phyloP scores from a whole-genome alignment of 2,329 filamentous ascomycete species.

The Penicillium sp. region DNA sequence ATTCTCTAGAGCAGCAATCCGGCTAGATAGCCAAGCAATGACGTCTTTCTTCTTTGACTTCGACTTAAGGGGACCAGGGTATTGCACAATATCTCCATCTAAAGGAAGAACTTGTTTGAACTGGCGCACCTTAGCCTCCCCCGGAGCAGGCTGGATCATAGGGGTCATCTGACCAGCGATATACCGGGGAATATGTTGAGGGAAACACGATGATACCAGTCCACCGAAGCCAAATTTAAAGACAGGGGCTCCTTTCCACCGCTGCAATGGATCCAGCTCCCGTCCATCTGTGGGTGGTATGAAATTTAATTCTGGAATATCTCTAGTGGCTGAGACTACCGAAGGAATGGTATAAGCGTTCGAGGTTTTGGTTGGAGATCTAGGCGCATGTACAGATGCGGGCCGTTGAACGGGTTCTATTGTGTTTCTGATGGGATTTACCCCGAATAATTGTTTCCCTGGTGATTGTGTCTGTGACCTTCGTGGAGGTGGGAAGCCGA shows the following conservation, averaged over 20 bases:
- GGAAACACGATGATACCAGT: constrained; percentile 76
- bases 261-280: constrained; percentile 69
- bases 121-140: constrained; percentile 73
- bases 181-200: constrained; percentile 83
- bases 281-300: constrained; percentile 55
- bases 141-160: constrained; percentile 75
- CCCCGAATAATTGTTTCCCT: constrained; percentile 49
- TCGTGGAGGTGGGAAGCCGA: constrained; percentile 11
- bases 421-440: constrained; percentile 39
- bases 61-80: constrained; percentile 82
- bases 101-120: constrained; percentile 70
- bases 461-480: constrained; percentile 58
- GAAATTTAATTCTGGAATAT: constrained; percentile 51
- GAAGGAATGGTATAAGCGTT: constrained; percentile 35
- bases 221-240: constrained; percentile 88
- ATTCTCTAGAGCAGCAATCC: constrained; percentile 70
- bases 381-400: constrained; percentile 51
- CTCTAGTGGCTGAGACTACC: constrained; percentile 32
- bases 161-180: constrained; percentile 68
- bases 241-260: constrained; percentile 87
- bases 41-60: constrained; percentile 97
- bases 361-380: constrained; percentile 35
- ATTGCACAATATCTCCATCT: constrained; percentile 69
- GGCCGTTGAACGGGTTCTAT: constrained; percentile 50
- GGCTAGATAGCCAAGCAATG: constrained; percentile 70